phyloP scores from a whole-genome alignment of 805 yeast genomes.

The Cyberlindnera euphorbiiphila region DNA sequence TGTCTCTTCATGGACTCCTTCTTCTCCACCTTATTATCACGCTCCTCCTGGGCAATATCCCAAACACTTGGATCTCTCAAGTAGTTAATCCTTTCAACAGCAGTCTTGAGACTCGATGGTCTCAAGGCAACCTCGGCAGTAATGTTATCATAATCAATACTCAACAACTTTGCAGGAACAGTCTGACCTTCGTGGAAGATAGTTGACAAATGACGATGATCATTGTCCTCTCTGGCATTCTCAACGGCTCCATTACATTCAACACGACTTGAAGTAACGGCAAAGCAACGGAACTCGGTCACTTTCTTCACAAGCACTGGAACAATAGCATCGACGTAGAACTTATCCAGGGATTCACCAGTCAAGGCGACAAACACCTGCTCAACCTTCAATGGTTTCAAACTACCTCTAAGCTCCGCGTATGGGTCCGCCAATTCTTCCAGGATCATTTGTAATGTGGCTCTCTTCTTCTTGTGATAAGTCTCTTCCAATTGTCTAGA shows the following conservation, averaged over 20 bases:
- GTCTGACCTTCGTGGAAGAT: conserved; percentile 67
- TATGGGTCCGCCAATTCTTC: conserved; percentile 85
- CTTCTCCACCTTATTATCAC: conserved; percentile 56
- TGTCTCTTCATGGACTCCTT: conserved; percentile 65
- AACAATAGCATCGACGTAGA: conserved; percentile 64
- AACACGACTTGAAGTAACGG: conserved; percentile 56
- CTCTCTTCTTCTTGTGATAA: conserved; percentile 69
- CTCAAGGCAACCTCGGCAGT: conserved; percentile 70
- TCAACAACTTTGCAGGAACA: conserved; percentile 73
- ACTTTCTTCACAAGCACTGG: conserved; percentile 74
- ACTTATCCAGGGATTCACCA: conserved; percentile 72
- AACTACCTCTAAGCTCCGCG: conserved; percentile 77
- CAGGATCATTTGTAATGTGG: conserved; percentile 77
- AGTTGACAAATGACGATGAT: conserved; percentile 36
- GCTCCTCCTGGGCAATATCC: conserved; percentile 73
- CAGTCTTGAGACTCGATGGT: conserved; percentile 57
- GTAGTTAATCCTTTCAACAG: conserved; percentile 32
- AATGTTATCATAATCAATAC: conserved; percentile 70
- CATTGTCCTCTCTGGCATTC: conserved; percentile 37
- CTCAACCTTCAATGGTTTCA: conserved; percentile 56
- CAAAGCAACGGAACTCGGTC: conserved; percentile 38
- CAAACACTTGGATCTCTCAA: conserved; percentile 62
- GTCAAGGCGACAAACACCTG: conserved; percentile 88
- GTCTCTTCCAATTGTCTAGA: conserved; percentile 81
- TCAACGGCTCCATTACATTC: conserved; percentile 49